phyloP scores from a whole-genome alignment of 768 basidiomycete species.

The Suillus americanus region DNA sequence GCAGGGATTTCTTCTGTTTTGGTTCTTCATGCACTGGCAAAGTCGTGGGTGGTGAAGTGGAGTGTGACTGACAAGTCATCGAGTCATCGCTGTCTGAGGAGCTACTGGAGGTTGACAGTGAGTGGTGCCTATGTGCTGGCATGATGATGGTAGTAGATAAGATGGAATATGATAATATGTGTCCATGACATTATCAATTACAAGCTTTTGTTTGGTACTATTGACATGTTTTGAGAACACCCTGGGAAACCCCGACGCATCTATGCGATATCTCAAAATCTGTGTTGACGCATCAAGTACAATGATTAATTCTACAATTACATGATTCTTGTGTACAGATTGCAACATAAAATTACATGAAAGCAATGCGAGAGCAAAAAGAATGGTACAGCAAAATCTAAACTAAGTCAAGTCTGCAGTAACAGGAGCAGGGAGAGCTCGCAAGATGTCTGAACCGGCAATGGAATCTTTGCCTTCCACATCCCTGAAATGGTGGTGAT shows the following conservation, averaged over 20 bases:
- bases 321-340: no score
- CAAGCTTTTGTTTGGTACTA: neutral
- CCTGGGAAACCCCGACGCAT: no score
- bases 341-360: neutral
- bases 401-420: neutral
- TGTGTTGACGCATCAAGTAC: no score
- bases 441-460: neutral
- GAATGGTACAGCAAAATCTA: neutral
- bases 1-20: neutral
- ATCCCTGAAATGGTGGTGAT: neutral
- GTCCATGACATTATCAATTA: neutral
- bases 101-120: neutral
- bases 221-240: neutral
- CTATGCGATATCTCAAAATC: no score
- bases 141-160: neutral
- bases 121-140: neutral
- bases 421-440: neutral
- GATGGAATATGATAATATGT: neutral
- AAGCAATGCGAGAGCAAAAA: neutral
- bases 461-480: neutral
- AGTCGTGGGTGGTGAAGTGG: neutral
- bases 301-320: no score
- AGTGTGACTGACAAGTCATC: neutral
- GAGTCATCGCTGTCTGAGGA: neutral
- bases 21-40: neutral